These are phyloP conservation scores for Diaporthe capsici DNA, from an alignment of 2,329 filamentous ascomycete genomes.

Conservation along the genomic window DNA sequence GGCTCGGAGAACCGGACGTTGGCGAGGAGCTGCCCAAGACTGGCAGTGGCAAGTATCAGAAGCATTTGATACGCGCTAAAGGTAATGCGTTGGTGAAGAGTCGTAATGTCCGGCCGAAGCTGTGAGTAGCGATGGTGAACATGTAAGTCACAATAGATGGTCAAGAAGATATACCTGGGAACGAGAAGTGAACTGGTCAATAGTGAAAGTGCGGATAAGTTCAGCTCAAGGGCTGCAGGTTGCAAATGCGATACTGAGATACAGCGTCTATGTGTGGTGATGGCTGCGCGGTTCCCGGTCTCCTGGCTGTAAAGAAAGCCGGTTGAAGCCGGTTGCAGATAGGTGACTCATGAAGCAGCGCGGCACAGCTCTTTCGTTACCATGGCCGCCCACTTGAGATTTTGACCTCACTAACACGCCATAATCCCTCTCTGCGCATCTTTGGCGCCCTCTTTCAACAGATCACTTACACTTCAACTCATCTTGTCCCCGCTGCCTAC, in stretches of 20 bases:
- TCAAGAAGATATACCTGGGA: not conserved
- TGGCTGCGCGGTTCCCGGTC: too few relatives aligned
- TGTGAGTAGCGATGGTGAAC: not conserved
- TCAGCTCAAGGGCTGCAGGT: not conserved
- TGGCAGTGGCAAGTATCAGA: conserved; percentile 4
- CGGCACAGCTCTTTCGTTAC: not conserved
- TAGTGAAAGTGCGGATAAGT: not conserved
- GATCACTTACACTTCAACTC: not conserved
- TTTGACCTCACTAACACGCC: not conserved
- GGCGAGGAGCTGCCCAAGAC: conserved; percentile 5
- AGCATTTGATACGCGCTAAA: conserved; percentile 10
- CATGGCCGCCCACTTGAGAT: not conserved
- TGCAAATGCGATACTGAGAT: not conserved
- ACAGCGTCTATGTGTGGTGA: too few relatives aligned
- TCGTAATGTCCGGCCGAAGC: not conserved
- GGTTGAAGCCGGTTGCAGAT: too few relatives aligned
- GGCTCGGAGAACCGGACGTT: not conserved
- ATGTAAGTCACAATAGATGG: not conserved
- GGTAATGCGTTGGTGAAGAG: conserved; percentile 4
- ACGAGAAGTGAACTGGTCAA: not conserved
- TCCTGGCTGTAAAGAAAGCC: too few relatives aligned
- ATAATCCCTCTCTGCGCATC: not conserved
- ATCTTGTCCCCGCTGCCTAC: not conserved
- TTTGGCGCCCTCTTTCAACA: not conserved
- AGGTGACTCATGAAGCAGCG: not conserved